Conservation (phyloP, 371 early-diverging fungal genomes). For the Entomophthora muscae region DNA sequence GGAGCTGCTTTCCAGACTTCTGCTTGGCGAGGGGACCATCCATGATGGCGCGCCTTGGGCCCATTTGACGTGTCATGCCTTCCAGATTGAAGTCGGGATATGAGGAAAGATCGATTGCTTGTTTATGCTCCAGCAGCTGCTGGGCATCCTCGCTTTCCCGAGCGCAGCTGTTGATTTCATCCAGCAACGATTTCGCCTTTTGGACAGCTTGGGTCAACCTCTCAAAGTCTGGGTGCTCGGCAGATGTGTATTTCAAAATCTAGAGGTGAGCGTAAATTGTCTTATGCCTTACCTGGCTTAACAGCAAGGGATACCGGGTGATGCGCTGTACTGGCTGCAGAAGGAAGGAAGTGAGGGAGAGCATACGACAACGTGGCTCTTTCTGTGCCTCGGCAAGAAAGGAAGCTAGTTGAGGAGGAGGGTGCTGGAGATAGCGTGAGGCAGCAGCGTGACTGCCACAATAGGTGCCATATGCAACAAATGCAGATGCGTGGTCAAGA, state of each 20-base stretch:
- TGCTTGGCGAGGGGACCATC: conserved; percentile 69
- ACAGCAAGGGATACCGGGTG: conserved; percentile 75
- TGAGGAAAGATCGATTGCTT: conserved; percentile 43
- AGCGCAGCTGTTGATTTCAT: conserved; percentile 61
- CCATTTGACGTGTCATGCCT: conserved; percentile 36
- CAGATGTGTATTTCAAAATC: conserved; percentile 69
- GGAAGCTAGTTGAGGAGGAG: conserved; percentile 23
- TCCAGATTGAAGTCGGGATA: conserved; percentile 34
- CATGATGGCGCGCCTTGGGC: conserved; percentile 51
- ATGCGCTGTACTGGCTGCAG: conserved; percentile 87
- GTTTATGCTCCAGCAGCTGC: conserved; percentile 46
- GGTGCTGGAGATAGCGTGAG: conserved; percentile 38
- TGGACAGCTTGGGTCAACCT: conserved; percentile 45
- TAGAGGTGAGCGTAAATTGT: conserved; percentile 10
- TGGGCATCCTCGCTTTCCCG: conserved; percentile 49
- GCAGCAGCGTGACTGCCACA: conserved; percentile 48
- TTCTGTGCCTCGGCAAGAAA: not conserved
- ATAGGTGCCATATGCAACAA: conserved; percentile 40
- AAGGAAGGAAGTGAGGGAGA: conserved; percentile 73
- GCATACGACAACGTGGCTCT: conserved; percentile 42
- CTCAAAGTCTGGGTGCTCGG: conserved; percentile 57
- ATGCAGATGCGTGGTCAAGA: conserved; percentile 29
- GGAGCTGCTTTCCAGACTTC: conserved; percentile 64
- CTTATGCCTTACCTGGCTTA: conserved; percentile 39
- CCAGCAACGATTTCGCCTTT: conserved; percentile 43